Percentiles rank a stretch among this genome's conserved stretches.
These are phyloP conservation scores for Simmondsia chinensis DNA, from an alignment of 148 eudicot species.

Conservation along the genomic window DNA sequence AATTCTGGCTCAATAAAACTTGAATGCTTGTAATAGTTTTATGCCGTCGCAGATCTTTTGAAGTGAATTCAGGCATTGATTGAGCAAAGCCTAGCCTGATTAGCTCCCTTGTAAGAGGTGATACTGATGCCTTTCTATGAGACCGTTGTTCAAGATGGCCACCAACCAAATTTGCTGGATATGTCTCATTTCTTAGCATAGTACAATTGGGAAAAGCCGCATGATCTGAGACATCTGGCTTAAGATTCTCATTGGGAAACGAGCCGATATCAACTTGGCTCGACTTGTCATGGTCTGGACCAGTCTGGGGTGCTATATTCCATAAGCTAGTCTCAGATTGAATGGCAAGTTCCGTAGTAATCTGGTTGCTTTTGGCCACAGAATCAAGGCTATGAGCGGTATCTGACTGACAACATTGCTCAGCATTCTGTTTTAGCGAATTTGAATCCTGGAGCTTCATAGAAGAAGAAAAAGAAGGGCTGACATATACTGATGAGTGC, in stretches of 20 bases:
- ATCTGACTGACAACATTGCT: constrained; percentile 7
- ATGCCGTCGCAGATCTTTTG: constrained; percentile 35
- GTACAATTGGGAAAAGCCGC: constrained; percentile 3
- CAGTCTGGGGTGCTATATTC: constrained; percentile 5
- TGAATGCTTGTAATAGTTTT: constrained; percentile 31
- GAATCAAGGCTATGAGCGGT: not conserved
- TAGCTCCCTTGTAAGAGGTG: constrained; percentile 51
- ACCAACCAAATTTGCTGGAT: constrained; percentile 1
- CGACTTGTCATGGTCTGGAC: constrained; percentile 5
- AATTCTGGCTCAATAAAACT: constrained; percentile 56
- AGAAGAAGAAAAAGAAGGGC: constrained; percentile 11
- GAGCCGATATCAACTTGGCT: constrained; percentile 1
- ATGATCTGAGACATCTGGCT: not conserved
- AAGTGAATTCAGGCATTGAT: constrained; percentile 27
- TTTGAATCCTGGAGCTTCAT: constrained; percentile 5
- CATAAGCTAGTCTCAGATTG: constrained; percentile 4
- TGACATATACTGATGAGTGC: constrained; percentile 17
- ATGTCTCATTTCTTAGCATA: constrained; percentile 2
- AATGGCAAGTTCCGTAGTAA: too few relatives aligned
- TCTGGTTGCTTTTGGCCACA: too few relatives aligned
- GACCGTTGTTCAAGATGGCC: constrained; percentile 10
- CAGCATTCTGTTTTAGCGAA: not conserved
- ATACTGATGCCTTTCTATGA: constrained; percentile 17
- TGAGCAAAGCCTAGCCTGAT: constrained; percentile 32
- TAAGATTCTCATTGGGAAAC: constrained; percentile 7